Conservation (phyloP, 2,329 filamentous ascomycete genomes). For the Metarhizium brunneum region DNA sequence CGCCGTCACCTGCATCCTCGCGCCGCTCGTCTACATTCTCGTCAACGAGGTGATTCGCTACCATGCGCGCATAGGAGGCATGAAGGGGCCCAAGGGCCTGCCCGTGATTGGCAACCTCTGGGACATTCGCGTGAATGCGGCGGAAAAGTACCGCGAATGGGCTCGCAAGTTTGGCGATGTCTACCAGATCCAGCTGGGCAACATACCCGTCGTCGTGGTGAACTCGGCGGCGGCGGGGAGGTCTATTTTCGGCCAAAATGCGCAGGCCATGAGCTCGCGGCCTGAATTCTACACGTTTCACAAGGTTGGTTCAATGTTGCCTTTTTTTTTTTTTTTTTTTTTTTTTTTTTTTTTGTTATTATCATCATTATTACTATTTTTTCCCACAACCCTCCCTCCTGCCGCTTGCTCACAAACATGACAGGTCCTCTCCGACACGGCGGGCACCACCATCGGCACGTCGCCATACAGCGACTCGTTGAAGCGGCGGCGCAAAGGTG, state of each 20-base stretch:
- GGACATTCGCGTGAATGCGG: slow-evolving; percentile 44
- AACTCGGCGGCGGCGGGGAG: slow-evolving; percentile 44
- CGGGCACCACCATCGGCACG: slow-evolving; percentile 59
- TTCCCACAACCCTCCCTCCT: too few relatives aligned
- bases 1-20: slow-evolving; percentile 13
- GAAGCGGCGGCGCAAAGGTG: slow-evolving; percentile 55
- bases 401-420: not conserved
- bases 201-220: slow-evolving; percentile 45
- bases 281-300: slow-evolving; percentile 52
- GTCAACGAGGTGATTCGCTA: slow-evolving; percentile 38
- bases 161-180: slow-evolving; percentile 37
- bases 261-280: slow-evolving; percentile 43
- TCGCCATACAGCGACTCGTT: slow-evolving; percentile 57
- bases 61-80: slow-evolving; percentile 32
- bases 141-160: slow-evolving; percentile 48
- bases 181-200: slow-evolving; percentile 49
- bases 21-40: slow-evolving; percentile 34
- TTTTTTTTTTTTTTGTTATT: too few relatives aligned
- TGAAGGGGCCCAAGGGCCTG: slow-evolving; percentile 39
- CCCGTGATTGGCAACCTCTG: slow-evolving; percentile 46
- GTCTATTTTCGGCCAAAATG: slow-evolving; percentile 40
- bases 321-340: not conserved
- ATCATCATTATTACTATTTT: not conserved
- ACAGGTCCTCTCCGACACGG: slow-evolving; percentile 53
- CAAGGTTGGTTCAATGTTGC: slow-evolving; percentile 29